Base-by-base conservation (phyloP, 495 filamentous ascomycete genomes). In the Penicillium egyptiacum region DNA sequence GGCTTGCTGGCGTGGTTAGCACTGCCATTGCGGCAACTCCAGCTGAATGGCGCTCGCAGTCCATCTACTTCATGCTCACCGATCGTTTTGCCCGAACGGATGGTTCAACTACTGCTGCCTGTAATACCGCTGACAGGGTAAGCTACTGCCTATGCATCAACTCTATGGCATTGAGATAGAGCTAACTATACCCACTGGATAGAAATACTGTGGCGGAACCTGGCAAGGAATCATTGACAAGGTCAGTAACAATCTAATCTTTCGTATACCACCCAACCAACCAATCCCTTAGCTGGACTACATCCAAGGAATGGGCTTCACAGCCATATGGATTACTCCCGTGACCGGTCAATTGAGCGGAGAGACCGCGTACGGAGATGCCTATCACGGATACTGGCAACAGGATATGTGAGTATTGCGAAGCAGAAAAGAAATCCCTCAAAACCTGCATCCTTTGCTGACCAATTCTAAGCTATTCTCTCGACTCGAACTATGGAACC, bases 251-350 rank as follows among this genome's bases (percentile, higher is more conserved):
- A 14, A 19, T 28, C 11, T 45, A 26, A 19, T 17, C 40, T 33
- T 48, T 19, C 48, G 19, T 4, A 19, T 31, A 19, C 20, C 42
- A 37, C 19, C 2, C 22, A 14, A 11, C 61, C 68, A 35, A 70
- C 4, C 20, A 2, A 17, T 11, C 0, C n/a, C 23, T 22, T 67
- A 76, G 68, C 59, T 79, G 17, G 75, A 79, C 56, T 79, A 78
- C 43, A 78, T 93, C 64, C 81, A 90, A 62, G 77, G 78, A 53
- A 88, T 93, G 85, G 88, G 90, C 16, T 92, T 93, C 60, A 87
- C 86, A 39, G 88, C 89, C 22, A 80, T 92, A 45, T 93, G 89
- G 90, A 94, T 92, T 51, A 88, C 87, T 0, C 90, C 89, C 0
- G 75, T 93, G 12, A 88, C 87, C 17, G 70, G 75, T 39, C 82